Evolutionary conservation across 2,329 filamentous ascomycete genomes (phyloP).

Genomic region (Lasiodiplodia sp.): DNA sequence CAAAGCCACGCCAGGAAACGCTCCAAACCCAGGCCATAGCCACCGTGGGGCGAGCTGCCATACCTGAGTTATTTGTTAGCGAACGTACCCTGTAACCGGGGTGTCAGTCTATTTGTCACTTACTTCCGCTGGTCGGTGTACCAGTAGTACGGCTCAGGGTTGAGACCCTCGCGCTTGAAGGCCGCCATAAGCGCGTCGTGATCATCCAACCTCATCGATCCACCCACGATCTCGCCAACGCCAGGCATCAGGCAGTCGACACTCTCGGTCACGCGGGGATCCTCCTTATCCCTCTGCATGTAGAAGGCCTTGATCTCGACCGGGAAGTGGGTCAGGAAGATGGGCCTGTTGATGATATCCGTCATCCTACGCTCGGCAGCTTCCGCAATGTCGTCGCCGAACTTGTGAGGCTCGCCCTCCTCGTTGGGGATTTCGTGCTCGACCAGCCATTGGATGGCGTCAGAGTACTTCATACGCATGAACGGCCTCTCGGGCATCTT

Average conservation of each 20-base stretch:
- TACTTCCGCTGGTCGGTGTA: slow-evolving; percentile 97
- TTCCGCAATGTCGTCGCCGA: slow-evolving; percentile 98
- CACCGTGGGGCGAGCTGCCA: slow-evolving; percentile 88
- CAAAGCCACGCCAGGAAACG: slow-evolving; percentile 75
- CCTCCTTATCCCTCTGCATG: slow-evolving; percentile 87
- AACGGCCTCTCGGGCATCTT: slow-evolving; percentile 83
- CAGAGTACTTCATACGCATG: slow-evolving; percentile 91
- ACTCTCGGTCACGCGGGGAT: slow-evolving; percentile 86
- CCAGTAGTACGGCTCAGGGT: slow-evolving; percentile 91
- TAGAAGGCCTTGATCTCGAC: slow-evolving; percentile 99
- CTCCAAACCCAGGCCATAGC: slow-evolving; percentile 92
- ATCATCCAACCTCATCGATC: slow-evolving; percentile 93
- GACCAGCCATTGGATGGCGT: slow-evolving; percentile 93
- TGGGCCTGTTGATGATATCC: slow-evolving; percentile 92
- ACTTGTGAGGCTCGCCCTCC: slow-evolving; percentile 85
- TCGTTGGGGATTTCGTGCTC: slow-evolving; percentile 93
- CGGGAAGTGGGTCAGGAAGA: slow-evolving; percentile 97
- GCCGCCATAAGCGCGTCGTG: slow-evolving; percentile 88
- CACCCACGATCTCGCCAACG: slow-evolving; percentile 96
- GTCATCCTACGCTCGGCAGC: slow-evolving; percentile 97
- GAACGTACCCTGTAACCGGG: background rate
- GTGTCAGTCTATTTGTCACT: slow-evolving; percentile 48
- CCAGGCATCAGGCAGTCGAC: slow-evolving; percentile 90
- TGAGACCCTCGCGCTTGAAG: slow-evolving; percentile 86
- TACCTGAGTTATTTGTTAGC: slow-evolving; percentile 64